A percentile compares a stretch with the other conserved stretches of the same genome.
These are phyloP conservation scores for Diophrys appendiculata DNA, from an alignment of 73 alveolate genomes.

Conservation along the genomic window DNA sequence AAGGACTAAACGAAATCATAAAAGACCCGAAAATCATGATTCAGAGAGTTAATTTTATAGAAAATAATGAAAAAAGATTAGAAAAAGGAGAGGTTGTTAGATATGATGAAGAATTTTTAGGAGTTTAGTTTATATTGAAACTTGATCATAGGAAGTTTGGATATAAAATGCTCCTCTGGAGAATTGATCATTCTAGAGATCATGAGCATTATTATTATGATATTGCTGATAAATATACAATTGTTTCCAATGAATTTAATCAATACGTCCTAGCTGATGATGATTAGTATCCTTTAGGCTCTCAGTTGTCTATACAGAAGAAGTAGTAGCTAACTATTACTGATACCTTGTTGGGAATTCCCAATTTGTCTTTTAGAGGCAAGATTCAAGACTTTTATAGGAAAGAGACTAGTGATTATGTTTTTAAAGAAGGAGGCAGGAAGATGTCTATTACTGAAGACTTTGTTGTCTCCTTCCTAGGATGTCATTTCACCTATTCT, in stretches of 20 bases:
- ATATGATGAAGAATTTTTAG: too few species aligned
- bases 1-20: too few species aligned
- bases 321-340: neutral
- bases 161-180: too few species aligned
- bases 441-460: neutral
- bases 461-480: neutral
- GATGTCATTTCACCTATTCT: neutral
- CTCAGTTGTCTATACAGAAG: neutral
- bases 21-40: too few species aligned
- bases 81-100: too few species aligned
- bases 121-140: too few species aligned
- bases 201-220: constrained; percentile 1
- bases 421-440: neutral
- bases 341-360: neutral
- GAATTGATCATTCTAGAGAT: neutral
- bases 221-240: neutral
- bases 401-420: neutral
- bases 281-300: neutral
- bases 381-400: neutral
- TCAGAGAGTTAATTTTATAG: too few species aligned
- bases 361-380: neutral
- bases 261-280: neutral
- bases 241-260: neutral
- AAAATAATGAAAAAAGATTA: too few species aligned
- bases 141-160: too few species aligned